Evolutionary conservation across 805 yeast species (phyloP).

Genomic region (Dipodascus albidus): DNA sequence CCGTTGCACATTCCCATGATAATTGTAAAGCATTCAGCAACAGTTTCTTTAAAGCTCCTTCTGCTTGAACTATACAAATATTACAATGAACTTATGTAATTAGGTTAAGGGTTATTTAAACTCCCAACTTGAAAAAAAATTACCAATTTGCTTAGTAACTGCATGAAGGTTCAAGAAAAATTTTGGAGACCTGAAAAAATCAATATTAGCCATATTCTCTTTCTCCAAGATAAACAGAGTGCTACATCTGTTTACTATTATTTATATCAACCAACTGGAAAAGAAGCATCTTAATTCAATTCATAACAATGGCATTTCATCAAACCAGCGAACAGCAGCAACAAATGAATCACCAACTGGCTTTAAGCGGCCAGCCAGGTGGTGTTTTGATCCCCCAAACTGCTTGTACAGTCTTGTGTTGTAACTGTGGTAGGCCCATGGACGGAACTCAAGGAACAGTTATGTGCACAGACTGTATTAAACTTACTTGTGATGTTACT

Average conservation of each 20-base stretch:
- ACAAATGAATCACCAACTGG: background rate
- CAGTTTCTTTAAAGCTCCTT: too few relatives aligned
- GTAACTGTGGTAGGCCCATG: slow-evolving; percentile 97
- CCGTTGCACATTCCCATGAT: too few relatives aligned
- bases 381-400: background rate
- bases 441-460: slow-evolving; percentile 88
- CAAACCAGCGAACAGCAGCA: background rate
- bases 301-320: background rate
- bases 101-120: background rate
- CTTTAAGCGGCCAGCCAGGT: background rate
- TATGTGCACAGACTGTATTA: slow-evolving; percentile 96
- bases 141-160: background rate
- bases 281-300: too few relatives aligned
- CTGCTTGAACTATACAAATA: too few relatives aligned
- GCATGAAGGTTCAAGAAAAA: background rate
- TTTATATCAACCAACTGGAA: too few relatives aligned
- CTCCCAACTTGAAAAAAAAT: background rate
- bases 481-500: slow-evolving; percentile 85
- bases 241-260: too few relatives aligned
- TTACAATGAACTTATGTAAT: too few relatives aligned
- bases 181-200: background rate
- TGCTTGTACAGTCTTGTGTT: slow-evolving; percentile 36
- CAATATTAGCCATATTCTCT: background rate
- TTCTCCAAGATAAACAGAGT: too few relatives aligned
- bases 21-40: too few relatives aligned